These are phyloP conservation scores for Pseudogymnoascus sp. DNA, from an alignment of 2,329 filamentous ascomycete genomes.

Conservation along the genomic window DNA sequence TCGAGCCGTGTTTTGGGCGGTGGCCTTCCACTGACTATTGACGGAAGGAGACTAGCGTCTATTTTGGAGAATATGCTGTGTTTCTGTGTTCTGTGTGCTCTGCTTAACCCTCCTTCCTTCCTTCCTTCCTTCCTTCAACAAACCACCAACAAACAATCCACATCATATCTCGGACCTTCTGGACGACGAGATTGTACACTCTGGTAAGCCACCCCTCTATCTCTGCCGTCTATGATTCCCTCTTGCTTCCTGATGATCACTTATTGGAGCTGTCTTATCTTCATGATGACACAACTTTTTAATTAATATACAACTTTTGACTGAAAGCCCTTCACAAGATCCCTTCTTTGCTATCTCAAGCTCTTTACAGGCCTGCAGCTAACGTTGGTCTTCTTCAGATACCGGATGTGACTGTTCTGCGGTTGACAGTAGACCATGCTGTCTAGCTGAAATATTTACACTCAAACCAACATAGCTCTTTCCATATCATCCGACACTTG, in stretches of 20 bases:
- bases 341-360: not conserved
- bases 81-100: not conserved
- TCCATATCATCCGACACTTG: not conserved
- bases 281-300: conserved; percentile 25
- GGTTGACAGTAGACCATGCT: conserved; percentile 3
- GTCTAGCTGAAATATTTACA: conserved; percentile 3
- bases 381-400: not conserved
- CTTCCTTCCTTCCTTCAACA: not conserved
- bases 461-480: not conserved
- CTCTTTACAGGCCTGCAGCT: conserved; percentile 9
- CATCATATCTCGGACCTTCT: not conserved
- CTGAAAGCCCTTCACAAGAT: conserved; percentile 1
- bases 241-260: conserved; percentile 17
- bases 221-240: not conserved
- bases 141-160: not conserved
- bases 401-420: conserved; percentile 6
- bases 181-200: not conserved
- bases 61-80: not conserved
- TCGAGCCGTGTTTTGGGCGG: not conserved
- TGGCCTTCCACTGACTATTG: not conserved
- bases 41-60: conserved; percentile 2
- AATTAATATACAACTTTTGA: conserved; percentile 24
- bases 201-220: not conserved
- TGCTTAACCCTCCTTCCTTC: not conserved
- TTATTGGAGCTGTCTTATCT: conserved; percentile 33